phyloP scores from a whole-genome alignment of 129 eudicot genomes.

The Flaveria robusta region DNA sequence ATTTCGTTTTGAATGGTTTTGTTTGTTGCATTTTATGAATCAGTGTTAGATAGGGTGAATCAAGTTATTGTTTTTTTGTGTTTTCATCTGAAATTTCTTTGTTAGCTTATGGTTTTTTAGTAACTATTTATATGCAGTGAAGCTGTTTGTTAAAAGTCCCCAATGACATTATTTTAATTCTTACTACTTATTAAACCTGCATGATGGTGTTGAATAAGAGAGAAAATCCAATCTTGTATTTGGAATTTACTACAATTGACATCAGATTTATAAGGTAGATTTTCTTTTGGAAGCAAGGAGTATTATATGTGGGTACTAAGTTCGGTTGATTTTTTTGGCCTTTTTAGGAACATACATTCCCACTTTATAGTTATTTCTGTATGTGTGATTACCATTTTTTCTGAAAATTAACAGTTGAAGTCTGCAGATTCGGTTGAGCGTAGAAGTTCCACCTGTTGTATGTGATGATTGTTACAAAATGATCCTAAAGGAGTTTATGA shows the following conservation, averaged over 20 bases:
- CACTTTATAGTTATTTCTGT: background rate
- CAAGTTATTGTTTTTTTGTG: no score
- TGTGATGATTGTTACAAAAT: slow-evolving; percentile 78
- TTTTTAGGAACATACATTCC: background rate
- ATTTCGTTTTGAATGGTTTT: no score
- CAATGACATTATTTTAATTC: background rate
- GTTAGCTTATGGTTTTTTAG: background rate
- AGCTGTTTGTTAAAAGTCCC: slow-evolving; percentile 33
- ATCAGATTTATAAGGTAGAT: slow-evolving; percentile 6
- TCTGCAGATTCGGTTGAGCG: slow-evolving; percentile 77
- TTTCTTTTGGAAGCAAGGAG: background rate
- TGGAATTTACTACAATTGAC: background rate
- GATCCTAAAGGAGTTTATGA: slow-evolving; percentile 69
- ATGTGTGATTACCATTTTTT: background rate
- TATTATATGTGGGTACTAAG: background rate
- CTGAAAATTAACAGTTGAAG: slow-evolving; percentile 10
- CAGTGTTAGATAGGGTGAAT: no score
- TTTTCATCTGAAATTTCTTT: background rate
- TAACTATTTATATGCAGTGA: slow-evolving; percentile 18
- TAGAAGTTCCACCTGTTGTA: slow-evolving; percentile 77
- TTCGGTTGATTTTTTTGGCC: background rate
- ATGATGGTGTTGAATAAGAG: background rate
- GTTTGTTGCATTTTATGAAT: no score
- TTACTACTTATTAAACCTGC: background rate
- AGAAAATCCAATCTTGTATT: background rate